Percentiles rank a stretch among this genome's conserved stretches.
Conservation (phyloP, 2,329 filamentous ascomycete genomes). For the Diplodia sapinea region DNA sequence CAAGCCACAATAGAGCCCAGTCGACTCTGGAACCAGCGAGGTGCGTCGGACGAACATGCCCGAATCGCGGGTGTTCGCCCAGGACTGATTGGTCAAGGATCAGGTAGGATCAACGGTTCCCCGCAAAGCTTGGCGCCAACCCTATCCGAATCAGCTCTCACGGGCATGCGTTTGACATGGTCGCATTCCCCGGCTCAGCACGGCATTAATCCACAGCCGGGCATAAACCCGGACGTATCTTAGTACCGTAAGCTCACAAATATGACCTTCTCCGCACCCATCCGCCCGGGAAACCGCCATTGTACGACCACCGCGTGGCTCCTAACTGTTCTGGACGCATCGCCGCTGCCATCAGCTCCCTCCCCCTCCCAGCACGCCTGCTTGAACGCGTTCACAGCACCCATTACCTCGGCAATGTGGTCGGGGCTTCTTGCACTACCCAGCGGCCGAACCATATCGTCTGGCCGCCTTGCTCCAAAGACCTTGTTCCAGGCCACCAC, state of each 20-base stretch:
- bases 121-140: slow-evolving; percentile 27
- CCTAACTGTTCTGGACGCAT: slow-evolving; percentile 23
- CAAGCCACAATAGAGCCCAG: slow-evolving; percentile 6
- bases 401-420: slow-evolving; percentile 12
- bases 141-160: slow-evolving; percentile 3
- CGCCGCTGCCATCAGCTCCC: slow-evolving; percentile 17
- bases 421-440: slow-evolving; percentile 10
- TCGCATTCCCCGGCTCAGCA: background rate
- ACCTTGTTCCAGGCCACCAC: background rate
- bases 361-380: background rate
- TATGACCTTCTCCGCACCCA: slow-evolving; percentile 24
- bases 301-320: slow-evolving; percentile 1
- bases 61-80: slow-evolving; percentile 11
- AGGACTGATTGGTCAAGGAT: slow-evolving; percentile 13
- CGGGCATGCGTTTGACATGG: background rate
- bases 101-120: slow-evolving; percentile 17
- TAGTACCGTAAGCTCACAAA: slow-evolving; percentile 23
- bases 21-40: slow-evolving; percentile 3
- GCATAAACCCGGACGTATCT: slow-evolving; percentile 11
- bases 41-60: slow-evolving; percentile 14
- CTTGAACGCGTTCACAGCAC: background rate
- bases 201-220: slow-evolving; percentile 21
- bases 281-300: slow-evolving; percentile 21
- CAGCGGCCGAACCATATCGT: background rate
- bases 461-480: background rate